phyloP scores from a whole-genome alignment of 164 flowering plant genomes.

The Malania oleifera region DNA sequence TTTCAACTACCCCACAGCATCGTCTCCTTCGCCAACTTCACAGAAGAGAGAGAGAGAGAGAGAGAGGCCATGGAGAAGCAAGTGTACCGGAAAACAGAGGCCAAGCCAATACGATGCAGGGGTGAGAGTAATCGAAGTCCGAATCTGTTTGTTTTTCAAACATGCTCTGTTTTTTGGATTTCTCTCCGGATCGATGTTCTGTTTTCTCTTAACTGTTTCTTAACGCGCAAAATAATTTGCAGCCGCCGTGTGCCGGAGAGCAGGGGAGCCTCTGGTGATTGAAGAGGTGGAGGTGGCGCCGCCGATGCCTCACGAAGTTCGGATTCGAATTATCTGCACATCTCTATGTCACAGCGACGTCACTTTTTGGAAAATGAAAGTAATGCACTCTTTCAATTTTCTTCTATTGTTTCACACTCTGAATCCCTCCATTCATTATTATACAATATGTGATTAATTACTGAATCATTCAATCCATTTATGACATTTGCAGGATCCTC shows the following conservation, averaged over 20 bases:
- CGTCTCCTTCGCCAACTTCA: no score
- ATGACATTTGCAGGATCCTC: slow-evolving; percentile 32
- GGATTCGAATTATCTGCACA: slow-evolving; percentile 51
- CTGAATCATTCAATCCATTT: neutral
- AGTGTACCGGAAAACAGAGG: no score
- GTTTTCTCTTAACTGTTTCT: no score
- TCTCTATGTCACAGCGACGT: slow-evolving; percentile 60
- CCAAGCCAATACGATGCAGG: no score
- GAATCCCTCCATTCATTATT: neutral
- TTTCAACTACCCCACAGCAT: no score
- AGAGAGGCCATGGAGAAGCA: no score
- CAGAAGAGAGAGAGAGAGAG: no score
- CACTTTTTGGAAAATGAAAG: slow-evolving; percentile 52
- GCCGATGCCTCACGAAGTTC: slow-evolving; percentile 46
- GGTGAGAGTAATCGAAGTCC: no score
- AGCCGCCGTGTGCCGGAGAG: slow-evolving; percentile 48
- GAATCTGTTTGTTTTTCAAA: neutral
- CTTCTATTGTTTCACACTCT: neutral
- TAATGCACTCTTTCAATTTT: neutral
- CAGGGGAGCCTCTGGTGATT: slow-evolving; percentile 53
- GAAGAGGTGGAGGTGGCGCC: slow-evolving; percentile 64
- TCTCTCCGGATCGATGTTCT: no score
- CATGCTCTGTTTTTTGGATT: neutral
- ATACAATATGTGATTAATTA: neutral
- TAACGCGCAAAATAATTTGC: neutral